Conservation (phyloP, 2,329 filamentous ascomycete genomes). For the Sporothrix globosa region DNA sequence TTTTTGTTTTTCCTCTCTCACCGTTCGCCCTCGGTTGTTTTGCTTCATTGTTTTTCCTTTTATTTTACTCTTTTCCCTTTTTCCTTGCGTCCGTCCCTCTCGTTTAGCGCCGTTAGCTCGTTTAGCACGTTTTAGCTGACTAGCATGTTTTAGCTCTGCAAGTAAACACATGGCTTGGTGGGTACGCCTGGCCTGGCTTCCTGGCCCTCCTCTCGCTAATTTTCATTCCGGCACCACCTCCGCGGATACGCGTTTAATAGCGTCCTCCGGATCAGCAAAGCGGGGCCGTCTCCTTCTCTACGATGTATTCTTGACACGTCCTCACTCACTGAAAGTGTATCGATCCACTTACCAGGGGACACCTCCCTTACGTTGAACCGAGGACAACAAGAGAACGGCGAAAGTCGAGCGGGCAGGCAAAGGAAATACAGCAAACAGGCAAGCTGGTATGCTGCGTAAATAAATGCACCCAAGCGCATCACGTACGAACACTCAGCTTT, state of each 20-base stretch:
- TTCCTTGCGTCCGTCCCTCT: background rate
- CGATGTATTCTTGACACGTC: background rate
- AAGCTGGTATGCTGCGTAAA: no score
- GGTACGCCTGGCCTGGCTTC: background rate
- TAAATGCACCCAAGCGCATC: background rate
- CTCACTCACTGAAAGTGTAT: background rate
- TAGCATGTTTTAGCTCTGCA: constrained; percentile 15
- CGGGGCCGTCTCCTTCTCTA: background rate
- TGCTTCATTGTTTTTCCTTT: background rate
- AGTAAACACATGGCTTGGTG: constrained; percentile 2
- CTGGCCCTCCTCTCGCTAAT: background rate
- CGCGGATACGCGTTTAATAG: constrained; percentile 26
- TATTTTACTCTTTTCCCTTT: background rate
- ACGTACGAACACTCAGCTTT: background rate
- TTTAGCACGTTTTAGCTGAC: constrained; percentile 4
- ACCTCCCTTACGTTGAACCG: background rate
- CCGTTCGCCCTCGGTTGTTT: background rate
- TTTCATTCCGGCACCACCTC: constrained; percentile 22
- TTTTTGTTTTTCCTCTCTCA: no score
- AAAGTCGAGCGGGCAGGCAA: constrained; percentile 3
- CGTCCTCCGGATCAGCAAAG: constrained; percentile 26
- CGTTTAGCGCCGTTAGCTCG: constrained; percentile 11
- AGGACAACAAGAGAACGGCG: background rate
- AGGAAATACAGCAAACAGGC: background rate
- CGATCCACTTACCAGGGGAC: background rate